phyloP scores from a whole-genome alignment of 179 eudicot genomes.

The Vitellaria paradoxa region DNA sequence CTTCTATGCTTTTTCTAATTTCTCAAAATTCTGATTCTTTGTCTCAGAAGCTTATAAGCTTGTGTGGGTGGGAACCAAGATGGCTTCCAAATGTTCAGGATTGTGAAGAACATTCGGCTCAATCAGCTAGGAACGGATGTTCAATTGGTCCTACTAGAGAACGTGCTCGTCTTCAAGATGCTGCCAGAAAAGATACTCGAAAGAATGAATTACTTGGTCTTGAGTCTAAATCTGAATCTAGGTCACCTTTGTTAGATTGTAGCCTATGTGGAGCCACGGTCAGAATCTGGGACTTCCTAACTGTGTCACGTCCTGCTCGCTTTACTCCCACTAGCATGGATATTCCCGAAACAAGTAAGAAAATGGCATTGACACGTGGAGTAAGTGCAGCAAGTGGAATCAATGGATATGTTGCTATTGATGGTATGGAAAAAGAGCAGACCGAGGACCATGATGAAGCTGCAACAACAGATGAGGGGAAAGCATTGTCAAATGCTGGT shows the following conservation, averaged over 20 bases:
- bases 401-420: slow-evolving; percentile 85
- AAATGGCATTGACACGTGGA: slow-evolving; percentile 81
- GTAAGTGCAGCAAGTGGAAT: slow-evolving; percentile 98
- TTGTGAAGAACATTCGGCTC: slow-evolving; percentile 99
- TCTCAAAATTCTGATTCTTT: slow-evolving; percentile 16
- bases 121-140: slow-evolving; percentile 88
- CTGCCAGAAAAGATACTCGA: slow-evolving; percentile 47
- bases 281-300: slow-evolving; percentile 84
- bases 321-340: slow-evolving; percentile 66
- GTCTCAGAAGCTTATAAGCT: slow-evolving; percentile 94
- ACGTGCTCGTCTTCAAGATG: slow-evolving; percentile 45
- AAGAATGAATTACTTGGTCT: slow-evolving; percentile 45
- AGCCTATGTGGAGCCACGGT: slow-evolving; percentile 98
- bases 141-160: slow-evolving; percentile 69
- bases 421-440: slow-evolving; percentile 72
- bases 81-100: slow-evolving; percentile 97
- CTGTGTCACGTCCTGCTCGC: slow-evolving; percentile 80
- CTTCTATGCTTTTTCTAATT: not conserved
- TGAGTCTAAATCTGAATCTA: slow-evolving; percentile 76
- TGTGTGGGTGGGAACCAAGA: slow-evolving; percentile 99
- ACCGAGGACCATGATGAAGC: slow-evolving; percentile 88
- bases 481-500: slow-evolving; percentile 55
- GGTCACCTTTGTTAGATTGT: slow-evolving; percentile 93
- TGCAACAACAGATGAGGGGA: slow-evolving; percentile 74
- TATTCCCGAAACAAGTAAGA: slow-evolving; percentile 83